Evolutionary conservation across 73 alveolate genomes (phyloP), one percentile per base, ranked within the genome.

Genomic region (Paramecium octaurelia): DNA sequence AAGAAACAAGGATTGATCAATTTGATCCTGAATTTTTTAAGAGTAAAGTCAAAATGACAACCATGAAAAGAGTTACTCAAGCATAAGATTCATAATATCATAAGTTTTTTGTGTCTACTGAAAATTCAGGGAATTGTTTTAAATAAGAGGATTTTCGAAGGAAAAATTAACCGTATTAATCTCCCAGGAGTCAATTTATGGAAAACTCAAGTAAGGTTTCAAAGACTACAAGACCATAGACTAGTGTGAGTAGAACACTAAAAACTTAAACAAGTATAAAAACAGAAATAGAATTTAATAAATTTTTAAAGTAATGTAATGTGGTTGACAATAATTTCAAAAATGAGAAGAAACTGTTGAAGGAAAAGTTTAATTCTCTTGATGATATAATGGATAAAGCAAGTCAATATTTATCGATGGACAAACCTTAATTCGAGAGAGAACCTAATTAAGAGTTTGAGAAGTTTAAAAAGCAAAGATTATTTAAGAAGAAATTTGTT

Each of bases 1-100:
- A 80, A 43, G 91, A 80, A 80, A 80, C 91, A 31, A 80, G 91
- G 18, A 80, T 80, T 11, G 91, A 80, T 80, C 46, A 80, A 80
- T 80, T 80, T 35, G 91, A 80, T 80, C 91, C 91, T 18, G 91
- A 80, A 23, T 42, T 80, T 48, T 42, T 44, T 48, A 80, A 80
- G 24, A 80, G 46, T 24, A 80, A 80, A 43, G 75, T 80, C 2
- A 80, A 80, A 46, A 80, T 80, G 91, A 80, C 91, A 44, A 80
- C 91, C 7, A 80, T 80, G 91, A 80, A 80, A 48, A 40, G 91
- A 48, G 91, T 80, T 5, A 80, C n/a, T 80, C 29, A 80, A 46
- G 91, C 91, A 24, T 27, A 80, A 6, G 91, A 80, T 44, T 48
- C 29, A 42, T 18, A 46, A 64, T 80, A 40, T 40, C 73, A 80